Conservation (phyloP, 169 alveolate genomes). For the Plasmodium coatneyi region DNA sequence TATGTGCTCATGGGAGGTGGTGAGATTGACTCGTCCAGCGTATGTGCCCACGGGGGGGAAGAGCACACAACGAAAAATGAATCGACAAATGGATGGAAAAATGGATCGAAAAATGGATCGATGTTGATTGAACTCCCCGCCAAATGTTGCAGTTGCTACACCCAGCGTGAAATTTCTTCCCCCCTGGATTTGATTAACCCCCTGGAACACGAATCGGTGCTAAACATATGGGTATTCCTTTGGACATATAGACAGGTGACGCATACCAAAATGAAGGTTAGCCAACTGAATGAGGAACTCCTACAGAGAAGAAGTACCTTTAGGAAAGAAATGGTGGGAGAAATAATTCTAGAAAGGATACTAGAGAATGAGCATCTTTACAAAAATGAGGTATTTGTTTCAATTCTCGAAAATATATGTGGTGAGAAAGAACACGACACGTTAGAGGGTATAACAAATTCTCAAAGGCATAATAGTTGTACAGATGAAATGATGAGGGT, state of each 20-base stretch:
- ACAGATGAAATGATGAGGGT: not conserved
- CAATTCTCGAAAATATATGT: not conserved
- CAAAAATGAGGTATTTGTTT: not conserved
- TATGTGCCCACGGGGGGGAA: not conserved
- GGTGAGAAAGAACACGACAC: not conserved
- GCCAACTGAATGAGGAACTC: constrained; percentile 2
- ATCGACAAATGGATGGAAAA: not conserved
- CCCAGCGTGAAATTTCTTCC: not conserved
- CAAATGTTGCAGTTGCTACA: not conserved
- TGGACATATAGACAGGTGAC: not conserved
- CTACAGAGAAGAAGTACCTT: not conserved
- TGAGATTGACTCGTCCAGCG: not conserved
- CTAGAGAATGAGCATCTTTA: not conserved
- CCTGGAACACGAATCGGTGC: not conserved
- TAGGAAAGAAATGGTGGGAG: not conserved
- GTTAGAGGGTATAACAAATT: not conserved
- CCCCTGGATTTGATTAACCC: constrained; percentile 18
- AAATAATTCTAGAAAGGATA: not conserved
- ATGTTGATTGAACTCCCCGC: not conserved
- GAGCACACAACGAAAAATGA: not conserved
- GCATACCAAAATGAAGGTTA: not conserved
- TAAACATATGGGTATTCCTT: constrained; percentile 26
- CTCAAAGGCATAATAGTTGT: not conserved
- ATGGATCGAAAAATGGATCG: too few species aligned
- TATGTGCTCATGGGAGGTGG: not conserved